Conservation (phyloP, 2,329 filamentous ascomycete genomes). For the Zymoseptoria ardabiliae region DNA sequence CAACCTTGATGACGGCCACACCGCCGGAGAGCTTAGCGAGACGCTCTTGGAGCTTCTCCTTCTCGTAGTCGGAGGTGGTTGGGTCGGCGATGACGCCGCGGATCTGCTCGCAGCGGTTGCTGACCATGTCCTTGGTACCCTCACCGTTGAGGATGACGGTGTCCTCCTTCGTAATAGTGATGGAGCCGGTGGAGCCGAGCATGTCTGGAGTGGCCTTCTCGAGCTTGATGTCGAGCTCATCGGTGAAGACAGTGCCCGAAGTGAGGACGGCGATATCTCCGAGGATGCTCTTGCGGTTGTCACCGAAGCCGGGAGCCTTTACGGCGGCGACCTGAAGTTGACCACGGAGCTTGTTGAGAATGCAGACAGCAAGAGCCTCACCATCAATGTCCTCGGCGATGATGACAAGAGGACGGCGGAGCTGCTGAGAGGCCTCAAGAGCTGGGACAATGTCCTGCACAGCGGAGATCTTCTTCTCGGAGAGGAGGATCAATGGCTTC, state of each 20-base stretch:
- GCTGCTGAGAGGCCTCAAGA: slow-evolving; percentile 91
- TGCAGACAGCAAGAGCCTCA: slow-evolving; percentile 96
- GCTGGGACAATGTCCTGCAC: slow-evolving; percentile 98
- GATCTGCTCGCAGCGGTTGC: slow-evolving; percentile 98
- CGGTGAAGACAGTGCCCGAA: slow-evolving; percentile 94
- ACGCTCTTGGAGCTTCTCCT: slow-evolving; percentile 99
- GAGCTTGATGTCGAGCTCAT: slow-evolving; percentile 97
- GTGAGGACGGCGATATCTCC: slow-evolving; percentile 93
- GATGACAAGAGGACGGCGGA: slow-evolving; percentile 92
- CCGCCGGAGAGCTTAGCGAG: slow-evolving; percentile 98
- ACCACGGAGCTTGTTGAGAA: slow-evolving; percentile 99
- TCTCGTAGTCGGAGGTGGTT: slow-evolving; percentile 96
- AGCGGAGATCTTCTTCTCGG: slow-evolving; percentile 99
- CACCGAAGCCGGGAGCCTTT: slow-evolving; percentile 98
- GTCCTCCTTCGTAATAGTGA: slow-evolving; percentile 99
- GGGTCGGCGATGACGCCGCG: slow-evolving; percentile 92
- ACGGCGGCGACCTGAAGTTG: slow-evolving; percentile 97
- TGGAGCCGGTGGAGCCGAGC: slow-evolving; percentile 93
- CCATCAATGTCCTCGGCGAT: slow-evolving; percentile 99
- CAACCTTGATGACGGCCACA: slow-evolving; percentile 99
- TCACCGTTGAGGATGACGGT: slow-evolving; percentile 98
- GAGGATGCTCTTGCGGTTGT: slow-evolving; percentile 99
- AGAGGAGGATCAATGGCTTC: slow-evolving; percentile 96
- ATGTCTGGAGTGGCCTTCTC: slow-evolving; percentile 95
- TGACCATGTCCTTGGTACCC: slow-evolving; percentile 85